Percentiles rank a stretch among this genome's conserved stretches.
phyloP scores from a whole-genome alignment of 352 stramenopile species.

The Pythium oligandrum region DNA sequence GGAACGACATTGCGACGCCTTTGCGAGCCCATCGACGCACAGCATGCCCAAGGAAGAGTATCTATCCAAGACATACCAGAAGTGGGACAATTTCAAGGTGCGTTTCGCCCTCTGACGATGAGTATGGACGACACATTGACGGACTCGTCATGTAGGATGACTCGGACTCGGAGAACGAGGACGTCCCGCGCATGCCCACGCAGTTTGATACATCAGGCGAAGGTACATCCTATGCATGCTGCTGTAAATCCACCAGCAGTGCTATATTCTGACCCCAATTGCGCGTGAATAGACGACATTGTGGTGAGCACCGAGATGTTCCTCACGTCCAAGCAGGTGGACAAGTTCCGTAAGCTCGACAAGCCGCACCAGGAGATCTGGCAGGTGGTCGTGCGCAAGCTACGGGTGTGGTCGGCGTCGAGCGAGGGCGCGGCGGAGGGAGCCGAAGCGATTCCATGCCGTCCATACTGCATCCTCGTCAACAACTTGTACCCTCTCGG shows the following conservation, averaged over 20 bases:
- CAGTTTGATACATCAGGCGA: constrained; percentile 81
- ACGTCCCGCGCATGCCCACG: constrained; percentile 58
- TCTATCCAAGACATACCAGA: constrained; percentile 86
- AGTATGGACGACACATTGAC: no score
- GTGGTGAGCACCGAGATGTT: constrained; percentile 73
- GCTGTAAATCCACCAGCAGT: no score
- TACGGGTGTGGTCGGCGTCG: constrained; percentile 84
- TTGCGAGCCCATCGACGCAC: no score
- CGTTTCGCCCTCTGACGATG: no score
- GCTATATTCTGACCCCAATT: no score
- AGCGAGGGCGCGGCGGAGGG: constrained; percentile 52
- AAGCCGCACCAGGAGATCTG: constrained; percentile 82
- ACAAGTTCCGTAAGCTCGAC: constrained; percentile 67
- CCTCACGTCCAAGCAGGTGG: constrained; percentile 46
- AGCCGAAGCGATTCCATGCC: constrained; percentile 58
- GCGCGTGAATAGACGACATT: constrained; percentile 48
- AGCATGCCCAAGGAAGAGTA: constrained; percentile 55
- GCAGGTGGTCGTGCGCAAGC: constrained; percentile 82
- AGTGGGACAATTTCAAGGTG: constrained; percentile 85
- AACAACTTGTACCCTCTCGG: constrained; percentile 85
- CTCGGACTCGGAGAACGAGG: constrained; percentile 47
- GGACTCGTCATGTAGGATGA: constrained; percentile 27
- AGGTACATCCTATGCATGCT: constrained; percentile 25
- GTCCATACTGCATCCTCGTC: constrained; percentile 81
- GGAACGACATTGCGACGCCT: no score